Evolutionary conservation across 345 rosid species (phyloP), one percentile per base, ranked within the genome.

Genomic region (Citropsis articulata): DNA sequence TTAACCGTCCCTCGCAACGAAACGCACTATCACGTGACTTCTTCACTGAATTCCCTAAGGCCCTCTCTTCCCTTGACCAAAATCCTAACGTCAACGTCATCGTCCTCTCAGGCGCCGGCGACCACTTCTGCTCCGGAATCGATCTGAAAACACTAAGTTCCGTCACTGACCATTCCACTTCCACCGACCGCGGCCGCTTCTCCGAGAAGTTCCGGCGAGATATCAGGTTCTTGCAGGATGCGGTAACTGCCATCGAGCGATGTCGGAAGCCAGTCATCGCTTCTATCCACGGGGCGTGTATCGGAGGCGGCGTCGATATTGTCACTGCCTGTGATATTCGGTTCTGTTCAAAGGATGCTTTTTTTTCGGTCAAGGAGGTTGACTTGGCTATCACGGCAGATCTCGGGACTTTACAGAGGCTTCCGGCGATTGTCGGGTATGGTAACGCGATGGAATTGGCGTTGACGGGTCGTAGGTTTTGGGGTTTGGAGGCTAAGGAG

Each of bases 241-340:
- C 98, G 10, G 79, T 89, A 59, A 88, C 96, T 0, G 93, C 99
- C 1, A 83, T 95, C 55, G 98, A 95, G 76, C 84, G 73, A 75
- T 95, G 98, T 81, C 86, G 94, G 61, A 93, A 95, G 79, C 98
- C 96, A 4, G 92, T 93, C 56, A 88, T 95, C 63, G 96, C 97
- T 0, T 78, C 88, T 4, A 53, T 93, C 45, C 89, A 84, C 30
- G 98, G 99, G 9, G 98, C 89, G 19, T 95, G 98, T 76, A 87
- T 93, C 31, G 98, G 97, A 30, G 94, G 90, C 1, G 95, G 93
- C 0, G 67, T 93, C 9, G 94, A 91, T 82, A 77, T 92, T 8
- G 78, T 89, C 69, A 88, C 97, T 0, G 96, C 99, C 57, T 93
- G 98, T 76, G 98, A 93, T 22, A 77, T 95, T 2, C 85, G 99